phyloP scores from a whole-genome alignment of 331 rosid genomes.

The Cucumis variabilis region DNA sequence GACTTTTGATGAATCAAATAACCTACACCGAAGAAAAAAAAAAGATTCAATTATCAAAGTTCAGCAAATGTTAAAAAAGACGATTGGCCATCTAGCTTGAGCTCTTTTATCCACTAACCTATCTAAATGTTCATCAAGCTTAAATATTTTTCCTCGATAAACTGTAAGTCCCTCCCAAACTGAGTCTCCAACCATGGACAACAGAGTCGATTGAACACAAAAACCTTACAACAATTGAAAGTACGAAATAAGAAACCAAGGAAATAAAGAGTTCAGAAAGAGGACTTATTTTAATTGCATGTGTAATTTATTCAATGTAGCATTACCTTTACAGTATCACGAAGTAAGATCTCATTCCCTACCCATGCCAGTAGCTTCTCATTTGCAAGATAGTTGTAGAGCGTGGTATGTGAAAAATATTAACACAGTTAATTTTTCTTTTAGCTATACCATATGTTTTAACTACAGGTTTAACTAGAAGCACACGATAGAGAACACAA shows the following conservation, averaged over 20 bases:
- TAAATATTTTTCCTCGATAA: constrained; percentile 76
- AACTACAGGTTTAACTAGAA: no score
- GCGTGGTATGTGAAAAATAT: no score
- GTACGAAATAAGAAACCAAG: constrained; percentile 37
- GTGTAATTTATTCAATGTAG: constrained; percentile 15
- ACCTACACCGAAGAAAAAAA: constrained; percentile 46
- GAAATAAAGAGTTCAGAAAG: constrained; percentile 29
- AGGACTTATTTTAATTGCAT: not conserved
- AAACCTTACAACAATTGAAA: constrained; percentile 58
- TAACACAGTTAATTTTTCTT: no score
- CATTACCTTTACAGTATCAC: constrained; percentile 82
- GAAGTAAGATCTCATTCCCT: constrained; percentile 77
- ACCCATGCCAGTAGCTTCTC: constrained; percentile 88
- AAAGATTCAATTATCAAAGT: not conserved
- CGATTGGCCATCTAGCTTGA: not conserved
- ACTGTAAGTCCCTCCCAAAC: constrained; percentile 95
- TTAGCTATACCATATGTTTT: no score
- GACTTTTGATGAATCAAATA: constrained; percentile 91
- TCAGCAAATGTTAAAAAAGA: constrained; percentile 20
- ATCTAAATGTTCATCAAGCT: constrained; percentile 88
- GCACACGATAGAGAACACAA: no score
- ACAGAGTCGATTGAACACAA: constrained; percentile 89
- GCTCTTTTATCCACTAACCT: constrained; percentile 51
- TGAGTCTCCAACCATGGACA: constrained; percentile 93
- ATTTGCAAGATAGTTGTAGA: constrained; percentile 83